Evolutionary conservation across 148 eudicot genomes (phyloP).

Genomic region (Nepenthes gracilis): DNA sequence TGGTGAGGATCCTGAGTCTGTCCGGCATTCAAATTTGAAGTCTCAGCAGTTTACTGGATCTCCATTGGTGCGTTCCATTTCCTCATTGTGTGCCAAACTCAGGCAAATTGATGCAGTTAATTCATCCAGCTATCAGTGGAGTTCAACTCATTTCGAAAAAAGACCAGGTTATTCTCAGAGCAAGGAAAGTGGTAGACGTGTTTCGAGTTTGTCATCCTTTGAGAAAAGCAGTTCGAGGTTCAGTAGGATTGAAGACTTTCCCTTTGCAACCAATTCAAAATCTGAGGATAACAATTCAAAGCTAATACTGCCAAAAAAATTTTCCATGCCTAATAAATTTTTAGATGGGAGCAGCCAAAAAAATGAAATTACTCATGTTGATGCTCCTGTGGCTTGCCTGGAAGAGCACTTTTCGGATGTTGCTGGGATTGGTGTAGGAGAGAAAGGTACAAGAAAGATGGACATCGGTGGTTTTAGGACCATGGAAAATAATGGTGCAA

Average conservation of each 20-base stretch:
- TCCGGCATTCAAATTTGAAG: slow-evolving; percentile 10
- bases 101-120: slow-evolving; percentile 20
- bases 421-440: slow-evolving; percentile 16
- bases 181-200: slow-evolving; percentile 14
- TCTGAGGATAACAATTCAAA: slow-evolving; percentile 29
- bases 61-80: slow-evolving; percentile 28
- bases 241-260: slow-evolving; percentile 21
- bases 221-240: slow-evolving; percentile 24
- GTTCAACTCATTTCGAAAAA: slow-evolving; percentile 21
- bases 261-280: slow-evolving; percentile 41
- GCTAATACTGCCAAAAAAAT: slow-evolving; percentile 12
- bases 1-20: slow-evolving; percentile 10
- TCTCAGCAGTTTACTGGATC: slow-evolving; percentile 18
- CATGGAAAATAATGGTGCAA: slow-evolving; percentile 13
- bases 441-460: slow-evolving; percentile 6
- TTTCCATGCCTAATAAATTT: slow-evolving; percentile 15
- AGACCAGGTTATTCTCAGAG: slow-evolving; percentile 5
- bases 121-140: slow-evolving; percentile 15
- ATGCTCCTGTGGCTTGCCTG: slow-evolving; percentile 35
- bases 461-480: slow-evolving; percentile 10
- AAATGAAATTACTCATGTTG: slow-evolving; percentile 15
- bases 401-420: slow-evolving; percentile 24
- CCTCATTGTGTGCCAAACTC: slow-evolving; percentile 29
- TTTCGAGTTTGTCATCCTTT: slow-evolving; percentile 16
- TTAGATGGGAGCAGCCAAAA: slow-evolving; percentile 11